Base-by-base conservation (phyloP, 164 flowering plant species). In the Annona squamosa region DNA sequence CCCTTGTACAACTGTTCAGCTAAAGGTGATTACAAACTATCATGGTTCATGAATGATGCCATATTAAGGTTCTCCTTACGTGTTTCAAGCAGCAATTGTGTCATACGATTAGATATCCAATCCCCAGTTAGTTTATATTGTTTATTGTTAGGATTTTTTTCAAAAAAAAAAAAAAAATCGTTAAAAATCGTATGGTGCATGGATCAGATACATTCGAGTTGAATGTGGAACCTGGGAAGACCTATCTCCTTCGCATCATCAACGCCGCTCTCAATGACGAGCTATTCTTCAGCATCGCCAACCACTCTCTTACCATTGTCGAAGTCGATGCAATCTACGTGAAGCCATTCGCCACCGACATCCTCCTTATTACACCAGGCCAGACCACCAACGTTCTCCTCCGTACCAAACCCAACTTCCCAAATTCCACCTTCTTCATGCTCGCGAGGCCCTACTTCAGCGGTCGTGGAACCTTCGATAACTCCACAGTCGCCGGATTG, bases 241-340 rank as follows among this genome's bases (percentile, higher is more conserved):
- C 86, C 0, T 83, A 84, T 48, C 83, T 87, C 48, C 87, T 87
- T 18, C 85, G 88, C 1, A 4, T 87, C 52, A 86, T 88, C 87
- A 88, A 86, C 57, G 91, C 88, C 72, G 90, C 90, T 75, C 87
- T 86, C 83, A 88, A 88, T 64, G 84, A 85, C 61, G 87, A 88
- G 71, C 88, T 88, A 68, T 88, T 85, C 83, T 88, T 88, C 81
- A 80, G 85, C 81, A 82, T 88, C 1, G 89, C 91, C 68, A 81
- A 83, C 79, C 91, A 88, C 74, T 71, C 79, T 17, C 74, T 88
- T 48, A 87, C 86, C 5, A 85, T 87, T 1, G 90, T 88, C 2
- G 90, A 82, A 43, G 87, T 79, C 4, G 91, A 88, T 62, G 91
- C 90, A 5, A 45, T 72, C 46, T 88, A 87, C 47, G 82, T 78